phyloP scores from a whole-genome alignment of 2,329 filamentous ascomycete species.

The Colletotrichum siamense region DNA sequence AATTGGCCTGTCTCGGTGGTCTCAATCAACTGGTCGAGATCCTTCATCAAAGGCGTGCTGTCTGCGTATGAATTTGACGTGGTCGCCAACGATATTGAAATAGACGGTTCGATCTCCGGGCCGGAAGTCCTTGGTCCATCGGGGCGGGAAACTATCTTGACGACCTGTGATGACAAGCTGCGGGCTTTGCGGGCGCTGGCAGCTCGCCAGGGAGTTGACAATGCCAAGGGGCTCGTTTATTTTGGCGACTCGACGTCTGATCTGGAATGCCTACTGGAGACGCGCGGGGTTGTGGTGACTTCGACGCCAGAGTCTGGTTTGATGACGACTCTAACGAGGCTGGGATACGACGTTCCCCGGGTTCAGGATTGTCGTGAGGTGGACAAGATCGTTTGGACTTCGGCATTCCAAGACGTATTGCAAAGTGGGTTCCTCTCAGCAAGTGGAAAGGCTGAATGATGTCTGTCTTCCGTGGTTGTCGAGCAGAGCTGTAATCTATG shows the following conservation, averaged over 20 bases:
- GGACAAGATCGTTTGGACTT: slow-evolving; percentile 31
- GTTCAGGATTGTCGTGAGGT: slow-evolving; percentile 27
- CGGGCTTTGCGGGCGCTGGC: slow-evolving; percentile 40
- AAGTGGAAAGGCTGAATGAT: background rate
- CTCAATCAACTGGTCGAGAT: slow-evolving; percentile 57
- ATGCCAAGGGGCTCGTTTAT: slow-evolving; percentile 46
- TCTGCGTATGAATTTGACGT: slow-evolving; percentile 36
- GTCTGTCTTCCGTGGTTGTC: background rate
- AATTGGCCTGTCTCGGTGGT: slow-evolving; percentile 49
- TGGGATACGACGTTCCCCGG: slow-evolving; percentile 35
- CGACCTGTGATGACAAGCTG: slow-evolving; percentile 53
- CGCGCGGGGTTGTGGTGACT: slow-evolving; percentile 52
- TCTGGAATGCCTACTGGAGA: slow-evolving; percentile 54
- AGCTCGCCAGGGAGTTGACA: slow-evolving; percentile 15
- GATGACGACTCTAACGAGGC: slow-evolving; percentile 27
- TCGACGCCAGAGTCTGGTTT: slow-evolving; percentile 31
- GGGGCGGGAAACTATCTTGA: slow-evolving; percentile 32
- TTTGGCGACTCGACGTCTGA: slow-evolving; percentile 65
- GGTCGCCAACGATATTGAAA: slow-evolving; percentile 48
- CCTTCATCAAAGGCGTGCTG: slow-evolving; percentile 53
- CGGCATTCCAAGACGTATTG: slow-evolving; percentile 31
- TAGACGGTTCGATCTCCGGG: slow-evolving; percentile 46
- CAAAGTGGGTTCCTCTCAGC: background rate
- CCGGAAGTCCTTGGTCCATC: slow-evolving; percentile 33
- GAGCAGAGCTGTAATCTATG: background rate